Evolutionary conservation across 441 rosid species (phyloP).

Genomic region (Croton laevigatus): DNA sequence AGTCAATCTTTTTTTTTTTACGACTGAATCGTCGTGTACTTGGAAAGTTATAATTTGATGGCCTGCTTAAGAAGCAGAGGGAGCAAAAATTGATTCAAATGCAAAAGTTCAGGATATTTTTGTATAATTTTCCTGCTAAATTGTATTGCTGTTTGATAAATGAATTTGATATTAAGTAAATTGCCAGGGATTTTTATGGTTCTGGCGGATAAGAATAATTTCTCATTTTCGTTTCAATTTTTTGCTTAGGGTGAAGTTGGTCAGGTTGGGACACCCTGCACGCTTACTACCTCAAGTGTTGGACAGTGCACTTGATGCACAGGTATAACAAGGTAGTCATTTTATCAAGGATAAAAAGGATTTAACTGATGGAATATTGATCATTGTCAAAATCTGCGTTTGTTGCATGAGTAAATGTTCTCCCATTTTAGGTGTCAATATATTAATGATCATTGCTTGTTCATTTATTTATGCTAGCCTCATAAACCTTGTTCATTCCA

Average conservation of each 20-base stretch:
- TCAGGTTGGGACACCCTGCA: slow-evolving; percentile 96
- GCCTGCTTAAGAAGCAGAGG: slow-evolving; percentile 1
- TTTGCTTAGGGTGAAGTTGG: slow-evolving; percentile 66
- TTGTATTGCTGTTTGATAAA: neutral
- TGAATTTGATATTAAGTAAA: neutral
- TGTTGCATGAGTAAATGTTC: neutral
- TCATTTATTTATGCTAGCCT: neutral
- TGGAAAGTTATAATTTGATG: slow-evolving; percentile 8
- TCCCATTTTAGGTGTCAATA: neutral
- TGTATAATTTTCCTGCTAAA: neutral
- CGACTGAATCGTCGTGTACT: neutral
- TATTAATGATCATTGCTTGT: neutral
- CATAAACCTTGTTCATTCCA: neutral
- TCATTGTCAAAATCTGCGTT: slow-evolving; percentile 8
- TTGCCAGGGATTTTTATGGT: neutral
- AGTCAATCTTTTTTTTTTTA: neutral
- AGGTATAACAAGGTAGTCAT: slow-evolving; percentile 39
- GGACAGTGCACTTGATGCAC: slow-evolving; percentile 93
- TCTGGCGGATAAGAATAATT: slow-evolving; percentile 1
- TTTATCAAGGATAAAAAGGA: neutral
- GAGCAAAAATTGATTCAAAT: neutral
- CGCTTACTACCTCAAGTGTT: slow-evolving; percentile 90
- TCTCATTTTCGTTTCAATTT: slow-evolving; percentile 5
- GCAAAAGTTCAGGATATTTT: neutral
- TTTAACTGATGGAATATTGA: slow-evolving; percentile 4